These are phyloP conservation scores for Lentinula sp. DNA, from an alignment of 768 basidiomycete genomes.

Conservation along the genomic window DNA sequence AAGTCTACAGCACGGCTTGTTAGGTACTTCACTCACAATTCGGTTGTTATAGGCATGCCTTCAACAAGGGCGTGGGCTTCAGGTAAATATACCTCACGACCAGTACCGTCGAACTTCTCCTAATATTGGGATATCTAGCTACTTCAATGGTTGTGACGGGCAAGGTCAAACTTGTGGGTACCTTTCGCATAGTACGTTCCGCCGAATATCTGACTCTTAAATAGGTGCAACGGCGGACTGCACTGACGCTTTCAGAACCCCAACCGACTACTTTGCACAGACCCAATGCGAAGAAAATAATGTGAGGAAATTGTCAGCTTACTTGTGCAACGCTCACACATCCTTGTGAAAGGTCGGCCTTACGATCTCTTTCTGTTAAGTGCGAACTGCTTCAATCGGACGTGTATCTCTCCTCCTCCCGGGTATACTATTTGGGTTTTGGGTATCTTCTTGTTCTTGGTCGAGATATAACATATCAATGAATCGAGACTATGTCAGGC, in stretches of 20 bases:
- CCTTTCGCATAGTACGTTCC: neutral
- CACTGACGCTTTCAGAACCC: conserved; percentile 28
- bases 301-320: conserved; percentile 18
- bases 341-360: neutral
- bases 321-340: neutral
- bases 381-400: neutral
- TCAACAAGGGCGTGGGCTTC: conserved; percentile 35
- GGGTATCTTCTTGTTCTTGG: neutral
- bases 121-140: conserved; percentile 20
- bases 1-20: neutral
- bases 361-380: neutral
- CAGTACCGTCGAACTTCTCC: too few species aligned
- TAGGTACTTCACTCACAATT: neutral
- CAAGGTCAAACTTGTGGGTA: conserved; percentile 35
- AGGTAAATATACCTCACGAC: conserved; percentile 17
- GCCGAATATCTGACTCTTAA: neutral
- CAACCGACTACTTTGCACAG: conserved; percentile 30
- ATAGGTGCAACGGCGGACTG: conserved; percentile 30
- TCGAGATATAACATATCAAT: too few species aligned
- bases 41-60: conserved; percentile 24
- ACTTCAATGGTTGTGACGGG: conserved; percentile 37
- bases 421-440: neutral
- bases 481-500: too few species aligned
- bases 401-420: neutral
- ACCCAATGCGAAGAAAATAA: conserved; percentile 30